Percentiles rank a stretch among this genome's conserved stretches.
Conservation (phyloP, 1,284 basidiomycete genomes). For the Hemileia vastatrix region DNA sequence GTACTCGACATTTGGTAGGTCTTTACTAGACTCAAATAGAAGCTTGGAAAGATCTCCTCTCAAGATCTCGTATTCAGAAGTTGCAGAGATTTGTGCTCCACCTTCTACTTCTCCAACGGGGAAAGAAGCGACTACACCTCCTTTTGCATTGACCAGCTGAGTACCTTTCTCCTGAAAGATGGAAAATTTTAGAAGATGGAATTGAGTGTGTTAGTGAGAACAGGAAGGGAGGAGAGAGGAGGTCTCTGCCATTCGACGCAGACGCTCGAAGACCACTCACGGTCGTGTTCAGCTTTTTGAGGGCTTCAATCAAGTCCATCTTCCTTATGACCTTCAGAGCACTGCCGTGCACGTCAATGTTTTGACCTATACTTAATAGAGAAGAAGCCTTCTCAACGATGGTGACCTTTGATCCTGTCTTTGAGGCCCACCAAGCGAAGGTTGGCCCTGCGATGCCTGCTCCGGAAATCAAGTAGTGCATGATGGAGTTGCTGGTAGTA, state of each 20-base stretch:
- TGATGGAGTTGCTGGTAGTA: too few species aligned
- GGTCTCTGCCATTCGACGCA: neutral
- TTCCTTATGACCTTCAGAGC: constrained; percentile 36
- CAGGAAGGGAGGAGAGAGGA: neutral
- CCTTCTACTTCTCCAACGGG: constrained; percentile 24
- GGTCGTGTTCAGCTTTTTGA: constrained; percentile 34
- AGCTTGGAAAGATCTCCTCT: constrained; percentile 30
- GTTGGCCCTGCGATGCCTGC: constrained; percentile 45
- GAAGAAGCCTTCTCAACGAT: constrained; percentile 40
- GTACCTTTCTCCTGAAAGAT: constrained; percentile 41
- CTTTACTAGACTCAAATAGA: constrained; percentile 23
- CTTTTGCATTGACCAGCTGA: constrained; percentile 31
- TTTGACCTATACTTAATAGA: constrained; percentile 41
- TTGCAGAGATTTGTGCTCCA: constrained; percentile 10
- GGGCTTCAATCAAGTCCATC: constrained; percentile 37
- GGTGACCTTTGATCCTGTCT: constrained; percentile 36
- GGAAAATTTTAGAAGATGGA: neutral
- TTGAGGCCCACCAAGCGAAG: constrained; percentile 37
- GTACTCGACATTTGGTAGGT: constrained; percentile 24
- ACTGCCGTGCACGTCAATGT: constrained; percentile 38
- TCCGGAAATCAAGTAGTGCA: too few species aligned
- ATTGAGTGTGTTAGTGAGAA: neutral
- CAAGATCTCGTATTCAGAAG: constrained; percentile 32
- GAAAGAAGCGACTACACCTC: constrained; percentile 30
- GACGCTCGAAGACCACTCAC: neutral